Percentiles rank a stretch among this genome's conserved stretches.
Evolutionary conservation across 73 alveolate species (phyloP).

Genomic region (Paramecium caudatum): DNA sequence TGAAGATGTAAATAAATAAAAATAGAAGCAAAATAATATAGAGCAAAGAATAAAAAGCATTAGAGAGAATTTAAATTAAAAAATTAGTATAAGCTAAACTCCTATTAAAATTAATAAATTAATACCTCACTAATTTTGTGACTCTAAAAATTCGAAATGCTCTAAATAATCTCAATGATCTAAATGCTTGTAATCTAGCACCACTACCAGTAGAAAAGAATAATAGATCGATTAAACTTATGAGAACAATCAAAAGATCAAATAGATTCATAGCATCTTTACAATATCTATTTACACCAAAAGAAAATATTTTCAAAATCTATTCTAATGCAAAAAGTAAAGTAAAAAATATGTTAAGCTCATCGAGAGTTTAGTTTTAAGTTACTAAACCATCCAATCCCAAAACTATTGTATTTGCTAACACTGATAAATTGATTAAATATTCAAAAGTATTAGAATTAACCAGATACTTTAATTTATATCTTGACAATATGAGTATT

Average conservation of each 20-base stretch:
- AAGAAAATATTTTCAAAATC: constrained; percentile 77
- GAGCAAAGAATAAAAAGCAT: constrained; percentile 80
- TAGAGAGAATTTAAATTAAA: constrained; percentile 81
- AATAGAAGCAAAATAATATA: constrained; percentile 84
- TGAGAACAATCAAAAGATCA: constrained; percentile 83
- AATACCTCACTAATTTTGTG: constrained; percentile 83
- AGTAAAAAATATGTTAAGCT: constrained; percentile 80
- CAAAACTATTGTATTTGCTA: constrained; percentile 43
- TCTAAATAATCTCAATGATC: constrained; percentile 51
- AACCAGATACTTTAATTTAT: neutral
- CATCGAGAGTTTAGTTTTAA: constrained; percentile 2
- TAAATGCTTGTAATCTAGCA: constrained; percentile 61
- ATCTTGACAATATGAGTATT: neutral
- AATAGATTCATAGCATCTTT: constrained; percentile 83
- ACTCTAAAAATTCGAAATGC: constrained; percentile 89
- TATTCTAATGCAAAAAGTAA: constrained; percentile 79
- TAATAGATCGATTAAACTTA: constrained; percentile 81
- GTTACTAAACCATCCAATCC: constrained; percentile 25
- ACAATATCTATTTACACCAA: constrained; percentile 78
- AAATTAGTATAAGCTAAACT: constrained; percentile 83
- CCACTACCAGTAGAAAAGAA: constrained; percentile 79
- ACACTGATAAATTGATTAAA: constrained; percentile 6
- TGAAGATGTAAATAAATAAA: constrained; percentile 84
- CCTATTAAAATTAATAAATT: constrained; percentile 5
- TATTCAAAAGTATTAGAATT: constrained; percentile 17